Evolutionary conservation across 805 yeast genomes (phyloP).

Genomic region (Pichia ethanolica): DNA sequence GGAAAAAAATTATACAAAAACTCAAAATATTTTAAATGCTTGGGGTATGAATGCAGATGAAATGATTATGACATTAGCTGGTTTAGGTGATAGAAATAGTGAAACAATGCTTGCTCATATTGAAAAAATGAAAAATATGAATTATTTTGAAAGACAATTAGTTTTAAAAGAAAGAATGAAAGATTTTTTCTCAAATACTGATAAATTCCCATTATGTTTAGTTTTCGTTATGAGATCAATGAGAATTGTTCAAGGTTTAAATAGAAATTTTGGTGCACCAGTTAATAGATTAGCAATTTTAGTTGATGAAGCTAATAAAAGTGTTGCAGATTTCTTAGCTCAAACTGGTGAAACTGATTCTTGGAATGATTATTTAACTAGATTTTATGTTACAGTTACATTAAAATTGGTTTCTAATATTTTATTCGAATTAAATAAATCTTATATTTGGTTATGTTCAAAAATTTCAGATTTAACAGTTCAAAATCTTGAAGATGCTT

Average conservation of each 20-base stretch:
- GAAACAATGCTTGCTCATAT: constrained; percentile 29
- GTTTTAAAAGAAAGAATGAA: constrained; percentile 41
- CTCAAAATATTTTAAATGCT: constrained; percentile 38
- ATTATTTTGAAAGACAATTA: constrained; percentile 36
- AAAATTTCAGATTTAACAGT: constrained; percentile 20
- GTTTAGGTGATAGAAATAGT: constrained; percentile 14
- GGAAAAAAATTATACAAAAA: constrained; percentile 40
- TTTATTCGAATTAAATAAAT: constrained; percentile 7
- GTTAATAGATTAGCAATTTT: constrained; percentile 63
- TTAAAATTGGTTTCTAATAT: constrained; percentile 12
- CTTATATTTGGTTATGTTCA: constrained; percentile 6
- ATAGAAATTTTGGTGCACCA: constrained; percentile 60
- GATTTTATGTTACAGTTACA: constrained; percentile 14
- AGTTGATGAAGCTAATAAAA: constrained; percentile 44
- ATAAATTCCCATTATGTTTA: constrained; percentile 58
- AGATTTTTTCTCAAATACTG: constrained; percentile 52
- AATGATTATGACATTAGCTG: constrained; percentile 39
- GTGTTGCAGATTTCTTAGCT: constrained; percentile 13
- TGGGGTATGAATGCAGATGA: constrained; percentile 73
- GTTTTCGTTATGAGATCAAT: constrained; percentile 62
- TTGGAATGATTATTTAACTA: constrained; percentile 12
- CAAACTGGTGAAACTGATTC: constrained; percentile 11
- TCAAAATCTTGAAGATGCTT: constrained; percentile 34
- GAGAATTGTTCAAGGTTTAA: constrained; percentile 67
- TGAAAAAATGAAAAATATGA: constrained; percentile 23